These are phyloP conservation scores for Sporormia fimetaria DNA, from an alignment of 495 filamentous ascomycete species.

Conservation along the genomic window DNA sequence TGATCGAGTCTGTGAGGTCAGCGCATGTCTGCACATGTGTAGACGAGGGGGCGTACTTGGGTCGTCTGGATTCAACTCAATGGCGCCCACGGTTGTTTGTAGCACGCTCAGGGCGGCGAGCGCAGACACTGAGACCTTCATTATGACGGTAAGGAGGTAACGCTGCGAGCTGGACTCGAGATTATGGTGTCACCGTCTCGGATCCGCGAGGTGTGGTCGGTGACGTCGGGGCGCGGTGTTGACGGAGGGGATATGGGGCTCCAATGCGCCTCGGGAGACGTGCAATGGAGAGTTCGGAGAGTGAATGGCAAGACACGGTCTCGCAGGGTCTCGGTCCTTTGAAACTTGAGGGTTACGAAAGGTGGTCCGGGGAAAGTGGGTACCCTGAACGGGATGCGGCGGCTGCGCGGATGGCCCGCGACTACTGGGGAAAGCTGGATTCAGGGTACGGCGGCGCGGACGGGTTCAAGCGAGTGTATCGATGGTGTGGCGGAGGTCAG, in stretches of 20 bases:
- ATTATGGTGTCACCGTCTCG: not conserved
- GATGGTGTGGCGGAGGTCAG: too few species aligned
- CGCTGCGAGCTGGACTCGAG: not conserved
- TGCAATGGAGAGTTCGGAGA: slow-evolving; percentile 1
- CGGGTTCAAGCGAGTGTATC: too few species aligned
- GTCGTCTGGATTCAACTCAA: slow-evolving; percentile 16
- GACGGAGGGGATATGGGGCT: not conserved
- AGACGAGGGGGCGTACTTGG: slow-evolving; percentile 11
- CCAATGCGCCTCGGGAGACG: too few species aligned
- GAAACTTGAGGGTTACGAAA: too few species aligned
- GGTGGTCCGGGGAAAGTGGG: not conserved
- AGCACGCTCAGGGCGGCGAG: slow-evolving; percentile 19
- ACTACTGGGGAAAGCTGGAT: too few species aligned
- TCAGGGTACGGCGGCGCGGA: too few species aligned
- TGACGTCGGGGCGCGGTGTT: slow-evolving; percentile 12
- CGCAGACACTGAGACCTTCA: slow-evolving; percentile 21
- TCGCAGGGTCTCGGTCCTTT: too few species aligned
- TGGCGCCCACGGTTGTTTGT: slow-evolving; percentile 13
- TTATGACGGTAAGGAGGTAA: slow-evolving; percentile 8
- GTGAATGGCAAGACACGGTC: too few species aligned
- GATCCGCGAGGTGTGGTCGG: not conserved
- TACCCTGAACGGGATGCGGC: too few species aligned
- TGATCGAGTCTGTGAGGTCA: slow-evolving; percentile 28
- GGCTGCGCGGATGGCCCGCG: too few species aligned
- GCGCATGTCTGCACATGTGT: not conserved